Conservation (phyloP, 306 rosid species). For the Benincasa hispida region DNA sequence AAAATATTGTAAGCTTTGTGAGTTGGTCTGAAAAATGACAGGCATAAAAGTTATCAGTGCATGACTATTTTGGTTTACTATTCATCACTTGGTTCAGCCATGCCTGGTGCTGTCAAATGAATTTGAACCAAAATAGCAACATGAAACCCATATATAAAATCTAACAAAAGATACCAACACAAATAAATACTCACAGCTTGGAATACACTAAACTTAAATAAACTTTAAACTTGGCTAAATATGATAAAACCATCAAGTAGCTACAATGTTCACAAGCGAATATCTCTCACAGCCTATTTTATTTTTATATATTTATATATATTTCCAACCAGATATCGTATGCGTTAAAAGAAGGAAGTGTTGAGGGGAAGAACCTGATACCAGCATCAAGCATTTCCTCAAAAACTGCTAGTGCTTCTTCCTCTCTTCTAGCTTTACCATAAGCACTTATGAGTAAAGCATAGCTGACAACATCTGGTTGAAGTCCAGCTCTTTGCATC, state of each 20-base stretch:
- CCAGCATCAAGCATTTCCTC: conserved; percentile 99
- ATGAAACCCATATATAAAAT: not conserved
- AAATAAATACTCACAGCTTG: not conserved
- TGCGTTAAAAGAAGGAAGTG: not conserved
- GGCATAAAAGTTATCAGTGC: not conserved
- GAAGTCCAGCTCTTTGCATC: conserved; percentile 96
- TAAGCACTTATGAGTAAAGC: conserved; percentile 77
- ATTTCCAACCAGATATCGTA: not conserved
- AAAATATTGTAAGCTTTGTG: conserved; percentile 83
- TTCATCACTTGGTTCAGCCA: not conserved
- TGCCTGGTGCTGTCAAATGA: not conserved
- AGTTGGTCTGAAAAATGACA: conserved; percentile 56
- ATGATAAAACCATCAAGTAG: not conserved
- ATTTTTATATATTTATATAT: not conserved
- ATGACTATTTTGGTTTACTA: not conserved
- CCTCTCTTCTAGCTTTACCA: conserved; percentile 95
- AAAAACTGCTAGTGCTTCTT: conserved; percentile 93
- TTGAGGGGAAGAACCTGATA: conserved; percentile 46
- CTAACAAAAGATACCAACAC: not conserved
- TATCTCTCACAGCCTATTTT: not conserved
- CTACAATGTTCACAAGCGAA: not conserved
- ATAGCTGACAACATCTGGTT: conserved; percentile 86
- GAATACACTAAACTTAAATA: not conserved
- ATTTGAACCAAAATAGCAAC: not conserved
- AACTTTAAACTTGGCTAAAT: not conserved